Evolutionary conservation across 805 yeast species (phyloP).

Genomic region (Wickerhamomyces strasburgensis): DNA sequence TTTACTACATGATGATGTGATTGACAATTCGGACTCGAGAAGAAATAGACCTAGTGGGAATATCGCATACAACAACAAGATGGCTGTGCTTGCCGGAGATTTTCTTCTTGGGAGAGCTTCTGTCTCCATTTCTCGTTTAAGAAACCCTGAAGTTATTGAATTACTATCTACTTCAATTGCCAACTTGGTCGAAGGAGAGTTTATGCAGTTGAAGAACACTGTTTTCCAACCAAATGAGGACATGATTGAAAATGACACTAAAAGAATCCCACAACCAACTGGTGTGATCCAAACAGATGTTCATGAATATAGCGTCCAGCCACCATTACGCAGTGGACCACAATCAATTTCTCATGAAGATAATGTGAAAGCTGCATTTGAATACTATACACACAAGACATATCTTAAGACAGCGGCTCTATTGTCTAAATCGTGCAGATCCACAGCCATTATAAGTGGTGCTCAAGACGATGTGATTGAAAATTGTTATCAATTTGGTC

Average conservation of each 20-base stretch:
- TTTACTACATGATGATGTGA: slow-evolving; percentile 92
- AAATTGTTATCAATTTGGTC: slow-evolving; percentile 83
- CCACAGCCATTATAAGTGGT: slow-evolving; percentile 90
- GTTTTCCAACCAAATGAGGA: slow-evolving; percentile 51
- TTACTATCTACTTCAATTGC: slow-evolving; percentile 94
- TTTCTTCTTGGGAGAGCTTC: slow-evolving; percentile 94
- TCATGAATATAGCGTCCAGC: slow-evolving; percentile 32
- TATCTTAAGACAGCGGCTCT: slow-evolving; percentile 92
- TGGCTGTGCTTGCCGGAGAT: slow-evolving; percentile 97
- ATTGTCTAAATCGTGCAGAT: slow-evolving; percentile 89
- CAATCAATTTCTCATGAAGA: slow-evolving; percentile 47
- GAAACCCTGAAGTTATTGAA: slow-evolving; percentile 97
- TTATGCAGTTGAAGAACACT: slow-evolving; percentile 96
- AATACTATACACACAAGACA: slow-evolving; percentile 91
- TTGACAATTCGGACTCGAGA: slow-evolving; percentile 82
- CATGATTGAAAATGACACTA: slow-evolving; percentile 42
- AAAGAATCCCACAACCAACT: slow-evolving; percentile 48
- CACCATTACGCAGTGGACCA: slow-evolving; percentile 12
- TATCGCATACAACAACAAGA: slow-evolving; percentile 89
- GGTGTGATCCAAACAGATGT: slow-evolving; percentile 54
- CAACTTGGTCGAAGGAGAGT: slow-evolving; percentile 95
- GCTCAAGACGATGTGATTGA: slow-evolving; percentile 73
- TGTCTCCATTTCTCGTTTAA: slow-evolving; percentile 84
- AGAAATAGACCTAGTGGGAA: slow-evolving; percentile 91
- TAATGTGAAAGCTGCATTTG: slow-evolving; percentile 84